Evolutionary conservation across 495 filamentous ascomycete genomes (phyloP).

Genomic region (Neurospora sp.): DNA sequence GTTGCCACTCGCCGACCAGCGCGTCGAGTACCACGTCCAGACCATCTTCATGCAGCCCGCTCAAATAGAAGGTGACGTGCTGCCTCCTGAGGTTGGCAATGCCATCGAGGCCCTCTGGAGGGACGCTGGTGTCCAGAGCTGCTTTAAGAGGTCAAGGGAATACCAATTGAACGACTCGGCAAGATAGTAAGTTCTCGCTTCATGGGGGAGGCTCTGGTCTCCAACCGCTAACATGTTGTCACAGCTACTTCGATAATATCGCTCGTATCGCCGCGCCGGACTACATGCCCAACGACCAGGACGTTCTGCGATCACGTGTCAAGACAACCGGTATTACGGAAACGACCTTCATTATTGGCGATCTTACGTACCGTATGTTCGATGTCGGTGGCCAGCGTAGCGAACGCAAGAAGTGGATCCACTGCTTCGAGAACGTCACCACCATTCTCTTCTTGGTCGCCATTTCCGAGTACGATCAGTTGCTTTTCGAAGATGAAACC

Average conservation of each 20-base stretch:
- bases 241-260: constrained; percentile 93
- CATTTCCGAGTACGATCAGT: constrained; percentile 98
- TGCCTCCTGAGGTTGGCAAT: constrained; percentile 87
- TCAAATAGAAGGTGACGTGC: constrained; percentile 89
- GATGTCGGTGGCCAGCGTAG: constrained; percentile 98
- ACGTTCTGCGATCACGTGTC: constrained; percentile 94
- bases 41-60: constrained; percentile 93
- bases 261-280: constrained; percentile 83
- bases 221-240: constrained; percentile 21
- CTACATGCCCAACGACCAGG: constrained; percentile 95
- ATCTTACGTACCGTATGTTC: constrained; percentile 98
- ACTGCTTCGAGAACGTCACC: constrained; percentile 99
- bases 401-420: constrained; percentile 99
- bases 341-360: constrained; percentile 95
- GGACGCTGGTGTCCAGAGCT: constrained; percentile 90
- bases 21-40: constrained; percentile 87
- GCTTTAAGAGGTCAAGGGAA: constrained; percentile 88
- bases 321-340: constrained; percentile 99
- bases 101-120: constrained; percentile 92
- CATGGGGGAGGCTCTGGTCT: neutral
- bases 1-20: constrained; percentile 74
- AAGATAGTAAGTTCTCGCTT: constrained; percentile 67
- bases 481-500: constrained; percentile 90
- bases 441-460: constrained; percentile 97
- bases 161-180: constrained; percentile 98